Conservation (phyloP, 345 rosid species). For the Gossypium longicalyx region DNA sequence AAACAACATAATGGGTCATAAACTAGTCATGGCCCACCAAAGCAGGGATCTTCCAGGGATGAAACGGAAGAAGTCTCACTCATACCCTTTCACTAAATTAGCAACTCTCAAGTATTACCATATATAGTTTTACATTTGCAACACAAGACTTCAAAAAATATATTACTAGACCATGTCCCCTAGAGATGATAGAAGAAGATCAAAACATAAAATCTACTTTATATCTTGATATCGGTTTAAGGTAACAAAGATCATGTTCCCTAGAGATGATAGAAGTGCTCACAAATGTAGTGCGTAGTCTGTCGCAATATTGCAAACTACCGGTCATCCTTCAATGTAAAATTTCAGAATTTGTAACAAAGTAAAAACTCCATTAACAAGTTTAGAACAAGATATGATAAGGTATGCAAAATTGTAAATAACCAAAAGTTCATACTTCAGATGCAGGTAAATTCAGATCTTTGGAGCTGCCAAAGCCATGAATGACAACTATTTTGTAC, state of each 20-base stretch:
- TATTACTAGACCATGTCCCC: not conserved
- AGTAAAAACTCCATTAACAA: not conserved
- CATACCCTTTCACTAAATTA: not conserved
- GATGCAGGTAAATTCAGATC: constrained; percentile 46
- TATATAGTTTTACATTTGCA: not conserved
- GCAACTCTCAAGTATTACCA: not conserved
- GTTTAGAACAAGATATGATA: not conserved
- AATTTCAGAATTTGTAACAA: not conserved
- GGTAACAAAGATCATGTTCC: not conserved
- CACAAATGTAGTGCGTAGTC: not conserved
- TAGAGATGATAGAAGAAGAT: not conserved
- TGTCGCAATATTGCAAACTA: not conserved
- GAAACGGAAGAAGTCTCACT: not conserved
- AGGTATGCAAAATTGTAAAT: not conserved
- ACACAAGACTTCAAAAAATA: not conserved
- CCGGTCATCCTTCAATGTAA: not conserved
- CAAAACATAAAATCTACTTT: too few relatives aligned
- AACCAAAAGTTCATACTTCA: constrained; percentile 37
- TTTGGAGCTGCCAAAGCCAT: constrained; percentile 70
- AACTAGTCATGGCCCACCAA: not conserved
- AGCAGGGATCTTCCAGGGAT: not conserved
- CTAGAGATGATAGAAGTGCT: not conserved
- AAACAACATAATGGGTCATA: not conserved
- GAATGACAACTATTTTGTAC: constrained; percentile 48
- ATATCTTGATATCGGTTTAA: too few relatives aligned